Percentiles rank a stretch among this genome's conserved stretches.
These are phyloP conservation scores for Aspergillus egyptiacus DNA, from an alignment of 495 filamentous ascomycete genomes.

Conservation along the genomic window DNA sequence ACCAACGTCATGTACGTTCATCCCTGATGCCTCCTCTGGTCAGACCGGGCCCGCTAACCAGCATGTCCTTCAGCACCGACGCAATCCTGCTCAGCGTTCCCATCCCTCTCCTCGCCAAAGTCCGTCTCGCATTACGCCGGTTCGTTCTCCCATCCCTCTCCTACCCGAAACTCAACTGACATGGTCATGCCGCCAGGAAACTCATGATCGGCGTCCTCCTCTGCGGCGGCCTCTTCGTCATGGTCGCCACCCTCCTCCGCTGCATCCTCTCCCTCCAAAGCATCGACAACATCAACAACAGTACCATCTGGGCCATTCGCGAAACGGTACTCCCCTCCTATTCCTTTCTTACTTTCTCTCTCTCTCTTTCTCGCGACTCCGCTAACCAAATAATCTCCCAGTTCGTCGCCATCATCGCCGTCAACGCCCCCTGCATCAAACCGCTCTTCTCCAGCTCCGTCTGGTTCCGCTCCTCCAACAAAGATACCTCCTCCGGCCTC, in stretches of 20 bases:
- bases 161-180: not conserved
- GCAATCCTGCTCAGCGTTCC: slow-evolving; percentile 16
- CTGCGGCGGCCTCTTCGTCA: slow-evolving; percentile 22
- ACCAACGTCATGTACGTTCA: slow-evolving; percentile 17
- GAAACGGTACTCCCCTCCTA: slow-evolving; percentile 14
- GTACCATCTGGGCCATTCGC: slow-evolving; percentile 23
- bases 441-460: slow-evolving; percentile 14
- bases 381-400: slow-evolving; percentile 1
- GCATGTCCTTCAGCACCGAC: slow-evolving; percentile 19
- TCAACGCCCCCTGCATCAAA: slow-evolving; percentile 22
- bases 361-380: not conserved
- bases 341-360: not conserved
- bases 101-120: slow-evolving; percentile 16
- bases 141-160: not conserved
- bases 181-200: slow-evolving; percentile 9
- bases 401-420: slow-evolving; percentile 23
- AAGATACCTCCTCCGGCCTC: slow-evolving; percentile 1
- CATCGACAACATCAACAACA: slow-evolving; percentile 19
- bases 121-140: slow-evolving; percentile 15
- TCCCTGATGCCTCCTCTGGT: no score
- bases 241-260: slow-evolving; percentile 19
- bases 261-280: slow-evolving; percentile 19
- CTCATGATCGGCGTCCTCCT: slow-evolving; percentile 18
- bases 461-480: slow-evolving; percentile 15
- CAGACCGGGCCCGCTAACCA: no score